Evolutionary conservation across 2,329 filamentous ascomycete genomes (phyloP).

Genomic region (Tolypocladium cylindrosporum): DNA sequence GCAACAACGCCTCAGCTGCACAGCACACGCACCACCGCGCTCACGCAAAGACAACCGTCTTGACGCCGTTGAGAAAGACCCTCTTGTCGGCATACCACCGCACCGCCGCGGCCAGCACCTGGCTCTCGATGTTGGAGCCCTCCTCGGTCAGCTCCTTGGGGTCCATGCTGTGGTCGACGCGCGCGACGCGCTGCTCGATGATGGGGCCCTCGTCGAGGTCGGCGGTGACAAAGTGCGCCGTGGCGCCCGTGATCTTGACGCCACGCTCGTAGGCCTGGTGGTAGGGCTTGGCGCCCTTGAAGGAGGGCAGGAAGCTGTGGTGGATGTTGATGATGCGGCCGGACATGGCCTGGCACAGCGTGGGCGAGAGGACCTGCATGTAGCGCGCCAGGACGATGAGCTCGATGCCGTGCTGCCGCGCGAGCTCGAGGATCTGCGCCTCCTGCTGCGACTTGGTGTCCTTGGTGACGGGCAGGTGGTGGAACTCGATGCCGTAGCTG

Average conservation of each 20-base stretch:
- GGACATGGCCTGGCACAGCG: conserved; percentile 66
- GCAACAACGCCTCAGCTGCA: not conserved
- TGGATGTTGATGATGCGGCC: conserved; percentile 90
- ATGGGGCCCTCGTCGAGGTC: conserved; percentile 82
- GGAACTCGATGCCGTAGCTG: conserved; percentile 69
- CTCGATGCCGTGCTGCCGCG: conserved; percentile 60
- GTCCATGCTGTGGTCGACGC: conserved; percentile 68
- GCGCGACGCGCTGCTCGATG: conserved; percentile 72
- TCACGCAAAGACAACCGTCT: conserved; percentile 63
- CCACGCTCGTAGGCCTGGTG: conserved; percentile 80
- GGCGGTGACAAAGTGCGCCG: conserved; percentile 77
- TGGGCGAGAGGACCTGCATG: conserved; percentile 76
- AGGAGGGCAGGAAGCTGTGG: conserved; percentile 75
- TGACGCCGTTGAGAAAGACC: conserved; percentile 68
- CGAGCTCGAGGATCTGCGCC: conserved; percentile 57
- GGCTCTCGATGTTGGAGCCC: conserved; percentile 75
- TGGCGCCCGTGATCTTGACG: conserved; percentile 82
- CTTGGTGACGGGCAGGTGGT: conserved; percentile 69
- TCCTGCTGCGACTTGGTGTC: conserved; percentile 73
- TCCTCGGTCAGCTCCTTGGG: conserved; percentile 69
- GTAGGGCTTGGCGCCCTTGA: conserved; percentile 84
- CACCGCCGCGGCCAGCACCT: conserved; percentile 70
- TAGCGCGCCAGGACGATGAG: conserved; percentile 75
- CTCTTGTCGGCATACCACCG: conserved; percentile 75
- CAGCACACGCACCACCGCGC: not conserved